Evolutionary conservation across 768 basidiomycete genomes (phyloP), one percentile per base, ranked within the genome.

Genomic region (Solioccasus polychromus): DNA sequence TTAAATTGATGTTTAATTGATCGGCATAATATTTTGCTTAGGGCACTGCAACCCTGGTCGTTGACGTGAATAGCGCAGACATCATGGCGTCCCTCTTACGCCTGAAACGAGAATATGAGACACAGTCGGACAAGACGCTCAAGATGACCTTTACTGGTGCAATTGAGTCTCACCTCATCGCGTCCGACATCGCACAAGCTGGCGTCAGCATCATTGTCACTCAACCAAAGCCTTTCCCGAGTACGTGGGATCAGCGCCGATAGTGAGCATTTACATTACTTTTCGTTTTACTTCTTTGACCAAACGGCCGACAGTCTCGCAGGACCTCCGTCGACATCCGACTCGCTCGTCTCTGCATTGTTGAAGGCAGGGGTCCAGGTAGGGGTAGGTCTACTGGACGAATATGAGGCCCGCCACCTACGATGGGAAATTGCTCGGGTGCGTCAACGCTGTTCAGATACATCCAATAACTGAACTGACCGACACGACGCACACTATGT

Each of bases 191-290:
- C 41, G 77, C 85, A 65, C 53, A 55, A 59, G 83, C 83, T 1
- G 70, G 72, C 8, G 76, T 92, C 3, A 83, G 83, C 31, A 85
- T 92, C n/a, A 76, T 93, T 22, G 68, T 92, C 20, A 71, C 76
- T 0, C 77, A 78, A 5, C 62, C 80, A 1, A 68, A 88, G 32
- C 79, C 85, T 0, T 85, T 74, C 67, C 87, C 88, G 1, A 52
- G 45, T 3, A 65, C 64, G 3, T 92, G 89, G 89, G 80, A 88
- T 42, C 60, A 71, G 34, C 71, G 77, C 37, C 69, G 88, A 45
- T 76, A 84, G 83, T 83, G 54, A 54, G 81, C 14, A 12, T 20
- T 19, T 34, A 12, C 31, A 4, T 26, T 38, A 12, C 22, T 5
- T 29, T 15, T 32, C 12, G 19, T 30, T n/a, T 23, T 30, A 14